Evolutionary conservation across 345 rosid genomes (phyloP), one percentile per base, ranked within the genome.

Genomic region (Brassica juncea): DNA sequence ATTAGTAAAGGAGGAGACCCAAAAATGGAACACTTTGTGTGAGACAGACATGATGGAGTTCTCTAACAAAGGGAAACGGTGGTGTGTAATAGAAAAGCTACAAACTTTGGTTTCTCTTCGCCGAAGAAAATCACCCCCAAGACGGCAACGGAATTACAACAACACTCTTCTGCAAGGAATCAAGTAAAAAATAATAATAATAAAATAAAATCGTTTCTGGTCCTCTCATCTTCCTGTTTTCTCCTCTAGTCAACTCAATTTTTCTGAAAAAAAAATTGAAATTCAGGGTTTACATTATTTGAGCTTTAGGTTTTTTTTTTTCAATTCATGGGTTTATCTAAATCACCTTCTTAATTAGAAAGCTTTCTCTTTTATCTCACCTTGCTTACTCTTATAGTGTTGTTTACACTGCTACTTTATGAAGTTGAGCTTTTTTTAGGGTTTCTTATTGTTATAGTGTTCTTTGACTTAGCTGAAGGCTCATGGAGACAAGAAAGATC

Each of bases 401-500:
- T 49, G 57, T 49, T 49, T n/a, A 19, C 15, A n/a, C 57, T 14
- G 57, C 57, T 49, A 49, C 19, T 1, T 49, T 49, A 49, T 49
- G 19, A 49, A 49, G 57, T 49, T 49, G 7, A 49, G 19, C 7
- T 14, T 4, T 44, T 47, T 49, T 49, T 14, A 4, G 19, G 19
- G 15, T 49, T 49, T 34, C 19, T 49, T n/a, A 49, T 49, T 49
- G 15, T 49, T 5, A n/a, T 4, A 49, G 2, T 49, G 19, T 49
- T n/a, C 6, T 49, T 49, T 49, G 57, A 49, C 57, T 14, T 1
- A n/a, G 57, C 57, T 49, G 57, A 49, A 49, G 19, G 57, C 57
- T 15, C 59, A 54, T 15, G 77, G 27, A 55, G 30, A 10, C 32
- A 59, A 59, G 71, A 52, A 74, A 74, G 64, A 5, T 65, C 64